A percentile compares a stretch with the other conserved stretches of the same genome.
phyloP scores from a whole-genome alignment of 352 stramenopile genomes.

The Globisporangium takayamanum region DNA sequence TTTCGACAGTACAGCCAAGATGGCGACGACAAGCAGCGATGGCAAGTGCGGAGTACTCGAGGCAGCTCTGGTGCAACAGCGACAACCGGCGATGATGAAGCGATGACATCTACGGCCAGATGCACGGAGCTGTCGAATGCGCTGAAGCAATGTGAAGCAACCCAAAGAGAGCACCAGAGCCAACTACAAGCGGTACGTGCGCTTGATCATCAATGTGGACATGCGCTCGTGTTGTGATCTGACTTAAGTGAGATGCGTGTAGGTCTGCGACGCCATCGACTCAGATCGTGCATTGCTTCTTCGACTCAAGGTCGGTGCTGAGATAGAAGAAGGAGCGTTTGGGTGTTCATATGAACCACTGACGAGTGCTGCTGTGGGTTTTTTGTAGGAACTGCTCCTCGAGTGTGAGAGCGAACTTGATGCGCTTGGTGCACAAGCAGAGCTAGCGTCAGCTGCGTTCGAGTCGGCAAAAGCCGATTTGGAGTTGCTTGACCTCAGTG shows the following conservation, averaged over 20 bases:
- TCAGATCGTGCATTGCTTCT: background rate
- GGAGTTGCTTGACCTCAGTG: background rate
- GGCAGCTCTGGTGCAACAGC: background rate
- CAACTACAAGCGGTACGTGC: too few species aligned
- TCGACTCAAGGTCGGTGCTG: background rate
- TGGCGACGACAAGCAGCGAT: background rate
- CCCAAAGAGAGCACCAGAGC: too few species aligned
- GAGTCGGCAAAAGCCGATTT: background rate
- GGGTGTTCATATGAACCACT: background rate
- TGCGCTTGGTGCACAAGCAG: background rate
- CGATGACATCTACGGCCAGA: background rate
- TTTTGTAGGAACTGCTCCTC: background rate
- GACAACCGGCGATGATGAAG: background rate
- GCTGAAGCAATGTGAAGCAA: too few species aligned
- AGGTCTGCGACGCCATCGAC: background rate
- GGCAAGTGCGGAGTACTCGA: background rate
- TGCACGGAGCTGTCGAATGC: background rate
- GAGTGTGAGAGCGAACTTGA: background rate
- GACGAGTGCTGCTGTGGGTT: background rate
- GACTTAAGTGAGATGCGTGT: background rate
- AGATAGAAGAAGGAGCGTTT: background rate
- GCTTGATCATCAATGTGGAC: background rate
- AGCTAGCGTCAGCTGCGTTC: background rate
- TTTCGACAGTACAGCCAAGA: constrained; percentile 3
- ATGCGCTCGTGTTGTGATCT: background rate